phyloP scores from a whole-genome alignment of 495 filamentous ascomycete genomes.

The Rhizodiscina lignyota region DNA sequence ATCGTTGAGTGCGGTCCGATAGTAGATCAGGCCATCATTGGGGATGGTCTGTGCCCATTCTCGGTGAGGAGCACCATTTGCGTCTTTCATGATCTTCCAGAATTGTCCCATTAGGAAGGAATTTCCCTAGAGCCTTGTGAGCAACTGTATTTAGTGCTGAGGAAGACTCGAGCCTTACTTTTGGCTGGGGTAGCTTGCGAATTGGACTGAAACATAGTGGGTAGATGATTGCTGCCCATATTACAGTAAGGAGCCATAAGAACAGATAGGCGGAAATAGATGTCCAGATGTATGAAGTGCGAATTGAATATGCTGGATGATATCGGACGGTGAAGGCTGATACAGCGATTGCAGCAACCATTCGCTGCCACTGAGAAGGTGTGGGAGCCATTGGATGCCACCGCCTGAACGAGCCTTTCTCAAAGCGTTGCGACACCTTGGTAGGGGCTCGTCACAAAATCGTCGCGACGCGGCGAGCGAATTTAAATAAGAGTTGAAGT shows the following conservation, averaged over 20 bases:
- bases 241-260: constrained; percentile 1
- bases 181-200: constrained; percentile 12
- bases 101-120: constrained; percentile 39
- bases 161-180: constrained; percentile 1
- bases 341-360: neutral
- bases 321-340: constrained; percentile 1
- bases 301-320: constrained; percentile 2
- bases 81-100: constrained; percentile 32
- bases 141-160: neutral
- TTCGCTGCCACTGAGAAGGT: no score
- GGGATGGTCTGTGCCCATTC: constrained; percentile 59
- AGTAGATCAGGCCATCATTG: constrained; percentile 78
- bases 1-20: constrained; percentile 48
- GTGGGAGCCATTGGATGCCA: no score
- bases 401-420: no score
- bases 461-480: no score
- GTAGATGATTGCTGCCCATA: constrained; percentile 28
- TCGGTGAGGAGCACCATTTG: constrained; percentile 42
- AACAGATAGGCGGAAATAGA: constrained; percentile 5
- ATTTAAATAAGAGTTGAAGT: no score
- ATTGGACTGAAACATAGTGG: constrained; percentile 56
- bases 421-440: no score
- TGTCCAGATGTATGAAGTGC: constrained; percentile 1
- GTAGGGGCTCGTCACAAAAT: no score
- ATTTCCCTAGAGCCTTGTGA: constrained; percentile 16